A percentile compares a stretch with the other conserved stretches of the same genome.
Conservation (phyloP, 225 moss, liverwort and hornwort genomes). For the Ulota crispa region DNA sequence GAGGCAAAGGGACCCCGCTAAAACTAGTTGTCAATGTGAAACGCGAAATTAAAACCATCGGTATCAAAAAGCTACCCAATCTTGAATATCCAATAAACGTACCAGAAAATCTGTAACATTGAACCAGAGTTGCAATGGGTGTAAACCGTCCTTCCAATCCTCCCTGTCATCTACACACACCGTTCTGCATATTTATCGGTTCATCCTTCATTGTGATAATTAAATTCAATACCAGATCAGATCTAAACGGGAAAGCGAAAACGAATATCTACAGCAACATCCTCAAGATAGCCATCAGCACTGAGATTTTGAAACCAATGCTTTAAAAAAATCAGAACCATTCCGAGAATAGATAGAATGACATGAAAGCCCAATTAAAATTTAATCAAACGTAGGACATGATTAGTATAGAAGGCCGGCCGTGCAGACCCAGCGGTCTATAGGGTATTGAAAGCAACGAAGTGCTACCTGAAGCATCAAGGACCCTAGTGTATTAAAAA, state of each 20-base stretch:
- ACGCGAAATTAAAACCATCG: neutral
- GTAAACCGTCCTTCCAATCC: constrained; percentile 80
- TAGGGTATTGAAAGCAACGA: too few relatives aligned
- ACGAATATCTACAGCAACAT: constrained; percentile 7
- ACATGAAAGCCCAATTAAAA: neutral
- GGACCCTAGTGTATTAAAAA: too few relatives aligned
- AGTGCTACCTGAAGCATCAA: too few relatives aligned
- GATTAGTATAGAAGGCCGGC: too few relatives aligned
- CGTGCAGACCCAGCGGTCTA: too few relatives aligned
- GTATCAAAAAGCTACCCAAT: neutral
- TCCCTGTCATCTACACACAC: constrained; percentile 69
- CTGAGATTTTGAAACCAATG: constrained; percentile 3
- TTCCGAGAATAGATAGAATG: neutral
- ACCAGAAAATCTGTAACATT: constrained; percentile 92
- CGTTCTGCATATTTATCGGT: constrained; percentile 31
- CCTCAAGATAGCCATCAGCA: constrained; percentile 16
- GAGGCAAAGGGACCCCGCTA: too few relatives aligned
- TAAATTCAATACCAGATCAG: constrained; percentile 10
- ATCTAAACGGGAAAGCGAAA: neutral
- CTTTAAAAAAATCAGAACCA: neutral
- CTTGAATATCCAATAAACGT: constrained; percentile 9
- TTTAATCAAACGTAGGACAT: too few relatives aligned
- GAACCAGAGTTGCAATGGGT: constrained; percentile 88
- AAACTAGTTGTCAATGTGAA: too few relatives aligned
- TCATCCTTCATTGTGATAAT: constrained; percentile 12